Evolutionary conservation across 2,329 filamentous ascomycete genomes (phyloP), one percentile per base, ranked within the genome.

Genomic region (Exophiala sp.): DNA sequence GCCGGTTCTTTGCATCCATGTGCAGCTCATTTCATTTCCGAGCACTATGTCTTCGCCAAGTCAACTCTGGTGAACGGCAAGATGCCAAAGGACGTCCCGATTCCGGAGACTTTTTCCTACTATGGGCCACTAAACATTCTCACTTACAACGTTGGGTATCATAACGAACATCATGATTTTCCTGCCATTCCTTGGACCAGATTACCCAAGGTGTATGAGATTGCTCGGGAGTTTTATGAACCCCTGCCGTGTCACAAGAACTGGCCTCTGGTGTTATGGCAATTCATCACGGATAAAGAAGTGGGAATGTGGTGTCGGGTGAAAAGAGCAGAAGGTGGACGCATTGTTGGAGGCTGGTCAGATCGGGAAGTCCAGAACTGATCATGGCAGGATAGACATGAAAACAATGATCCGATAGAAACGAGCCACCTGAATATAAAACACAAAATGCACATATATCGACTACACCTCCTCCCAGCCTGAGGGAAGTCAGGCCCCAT

Each of bases 141-240:
- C 46, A 96, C 91, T 1, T 99, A 97, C 79, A 99, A 99, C 65
- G 94, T 99, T 42, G 94, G 94, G 49, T 77, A 96, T 66, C 94
- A 99, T 78, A 99, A 99, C 70, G 94, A 99, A 78, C 94, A 99
- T 73, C 94, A 99, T 71, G 94, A 99, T 72, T 99, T 99, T 75
- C 94, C 94, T 9, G 94, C 94, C 44, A 83, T 99, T 43, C 92
- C 94, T 0, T 99, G 94, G 94, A 96, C 91, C 8, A 80, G 87
- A 32, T 80, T 99, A 36, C 88, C 86, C 50, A 79, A 79, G 67
- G 77, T 99, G 50, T 84, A 91, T 67, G 75, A 83, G 59, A 88
- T 95, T 52, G 94, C 94, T 1, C 81, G 81, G 61, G 94, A 97
- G 72, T 99, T 96, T 69, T 99, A 99, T 73, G 84, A 87, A 61